These are phyloP conservation scores for Paramecium bursaria DNA, from an alignment of 73 alveolate genomes.

Conservation along the genomic window DNA sequence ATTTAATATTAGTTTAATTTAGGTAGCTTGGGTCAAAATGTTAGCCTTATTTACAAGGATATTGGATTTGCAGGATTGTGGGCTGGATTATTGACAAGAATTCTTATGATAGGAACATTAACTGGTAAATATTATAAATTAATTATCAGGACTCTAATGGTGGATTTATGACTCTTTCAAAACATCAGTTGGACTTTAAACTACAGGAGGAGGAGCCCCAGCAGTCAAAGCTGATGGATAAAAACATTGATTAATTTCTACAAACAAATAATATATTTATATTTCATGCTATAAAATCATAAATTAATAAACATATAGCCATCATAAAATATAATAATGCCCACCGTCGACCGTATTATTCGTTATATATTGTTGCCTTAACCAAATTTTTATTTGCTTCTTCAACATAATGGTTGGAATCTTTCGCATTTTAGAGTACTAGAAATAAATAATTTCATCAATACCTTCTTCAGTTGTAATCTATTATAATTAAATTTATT, in stretches of 20 bases:
- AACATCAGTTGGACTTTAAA: constrained; percentile 73
- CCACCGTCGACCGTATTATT: constrained; percentile 39
- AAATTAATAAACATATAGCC: too few species aligned
- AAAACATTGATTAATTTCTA: neutral
- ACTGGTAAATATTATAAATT: constrained; percentile 71
- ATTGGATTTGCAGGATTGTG: constrained; percentile 85
- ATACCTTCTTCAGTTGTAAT: constrained; percentile 20
- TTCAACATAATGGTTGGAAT: neutral
- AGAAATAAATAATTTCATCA: too few species aligned
- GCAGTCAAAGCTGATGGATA: neutral
- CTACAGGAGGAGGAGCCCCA: constrained; percentile 68
- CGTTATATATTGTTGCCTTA: constrained; percentile 30
- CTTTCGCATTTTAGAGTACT: too few species aligned
- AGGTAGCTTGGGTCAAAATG: constrained; percentile 69
- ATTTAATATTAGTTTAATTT: neutral
- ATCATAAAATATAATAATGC: constrained; percentile 20
- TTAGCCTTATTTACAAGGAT: constrained; percentile 74
- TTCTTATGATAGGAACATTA: constrained; percentile 89
- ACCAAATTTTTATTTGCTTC: constrained; percentile 48
- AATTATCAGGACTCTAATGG: constrained; percentile 75
- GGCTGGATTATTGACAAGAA: constrained; percentile 88
- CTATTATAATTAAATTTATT: neutral
- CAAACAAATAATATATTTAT: constrained; percentile 38
- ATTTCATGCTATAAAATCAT: neutral
- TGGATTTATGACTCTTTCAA: constrained; percentile 89